Percentiles rank a stretch among this genome's conserved stretches.
phyloP scores from a whole-genome alignment of 2,329 filamentous ascomycete genomes.

The Tolypocladium endophyticum region DNA sequence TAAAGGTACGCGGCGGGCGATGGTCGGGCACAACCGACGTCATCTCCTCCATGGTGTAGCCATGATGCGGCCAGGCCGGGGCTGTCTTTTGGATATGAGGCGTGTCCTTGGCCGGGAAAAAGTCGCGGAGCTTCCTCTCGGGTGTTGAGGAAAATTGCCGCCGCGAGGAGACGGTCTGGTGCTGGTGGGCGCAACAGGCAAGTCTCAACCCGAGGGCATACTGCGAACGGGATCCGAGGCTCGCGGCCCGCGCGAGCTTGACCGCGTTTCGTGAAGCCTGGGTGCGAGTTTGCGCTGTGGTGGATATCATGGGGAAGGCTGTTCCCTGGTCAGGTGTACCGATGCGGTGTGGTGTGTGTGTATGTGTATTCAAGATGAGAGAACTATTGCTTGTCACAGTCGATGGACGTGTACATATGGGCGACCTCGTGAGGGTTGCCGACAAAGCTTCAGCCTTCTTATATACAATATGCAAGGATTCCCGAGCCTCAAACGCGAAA shows the following conservation, averaged over 20 bases:
- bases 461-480: not conserved
- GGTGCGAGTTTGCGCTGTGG: slow-evolving; percentile 10
- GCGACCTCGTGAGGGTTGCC: not conserved
- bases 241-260: slow-evolving; percentile 8
- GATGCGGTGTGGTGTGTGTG: not conserved
- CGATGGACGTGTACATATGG: not conserved
- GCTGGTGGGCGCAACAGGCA: slow-evolving; percentile 3
- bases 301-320: slow-evolving; percentile 14
- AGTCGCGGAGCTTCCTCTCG: slow-evolving; percentile 36
- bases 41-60: slow-evolving; percentile 76
- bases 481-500: not conserved
- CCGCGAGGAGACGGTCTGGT: slow-evolving; percentile 2
- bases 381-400: not conserved
- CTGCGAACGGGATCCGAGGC: slow-evolving; percentile 1
- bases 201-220: slow-evolving; percentile 6
- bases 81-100: slow-evolving; percentile 51
- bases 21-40: slow-evolving; percentile 62
- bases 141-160: slow-evolving; percentile 41
- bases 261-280: slow-evolving; percentile 14
- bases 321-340: not conserved
- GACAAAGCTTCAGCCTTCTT: not conserved
- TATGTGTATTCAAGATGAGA: not conserved
- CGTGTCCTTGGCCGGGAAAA: slow-evolving; percentile 53
- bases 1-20: slow-evolving; percentile 58
- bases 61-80: slow-evolving; percentile 59